Base-by-base conservation (phyloP, 1,139 yeast species). In the Yamadazyma mexicana region DNA sequence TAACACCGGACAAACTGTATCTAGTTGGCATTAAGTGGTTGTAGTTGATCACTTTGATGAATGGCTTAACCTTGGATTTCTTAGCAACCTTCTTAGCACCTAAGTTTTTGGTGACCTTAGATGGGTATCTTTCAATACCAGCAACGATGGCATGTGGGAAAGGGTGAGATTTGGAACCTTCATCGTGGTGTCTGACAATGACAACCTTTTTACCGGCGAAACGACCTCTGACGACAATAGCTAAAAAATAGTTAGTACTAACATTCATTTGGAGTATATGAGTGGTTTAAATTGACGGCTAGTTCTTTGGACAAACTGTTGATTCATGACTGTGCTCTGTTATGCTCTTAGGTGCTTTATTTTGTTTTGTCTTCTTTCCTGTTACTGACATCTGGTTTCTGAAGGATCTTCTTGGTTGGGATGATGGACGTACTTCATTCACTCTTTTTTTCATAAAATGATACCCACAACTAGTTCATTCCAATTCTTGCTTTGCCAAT, bases 171-270 rank as follows among this genome's bases (percentile, higher is more conserved):
- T 92, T 94, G 79, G 98, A 82, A 71, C 99, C 99, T 68, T 92
- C 98, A 70, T 94, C 98, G 74, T 87, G 95, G 63, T 97, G 94
- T 79, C 88, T 89, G 72, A 94, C 92, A 73, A 94, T 89, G 73
- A 94, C 98, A 60, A 94, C 98, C 87, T 94, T 94, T 88, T 91
- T 92, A 83, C 99, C 99, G 74, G 99, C 99, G 87, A 83, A 92
- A 82, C 98, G 94, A 72, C 99, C 99, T 77, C 98, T 94, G 77
- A 92, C 96, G 74, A 92, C 91, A 79, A 92, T 91, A 80, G 98
- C 98, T 58, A 58, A 20, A 87, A n/a, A 67, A 32, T 23, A 34
- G 76, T 71, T 70, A 66, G 71, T 66, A 67, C 39, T 16, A 4
- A 9, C 8, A 9, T 12, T 28, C 14, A 5, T 15, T 15, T 8